Conservation (phyloP, 208 protist species). For the Crithidia sp. region DNA sequence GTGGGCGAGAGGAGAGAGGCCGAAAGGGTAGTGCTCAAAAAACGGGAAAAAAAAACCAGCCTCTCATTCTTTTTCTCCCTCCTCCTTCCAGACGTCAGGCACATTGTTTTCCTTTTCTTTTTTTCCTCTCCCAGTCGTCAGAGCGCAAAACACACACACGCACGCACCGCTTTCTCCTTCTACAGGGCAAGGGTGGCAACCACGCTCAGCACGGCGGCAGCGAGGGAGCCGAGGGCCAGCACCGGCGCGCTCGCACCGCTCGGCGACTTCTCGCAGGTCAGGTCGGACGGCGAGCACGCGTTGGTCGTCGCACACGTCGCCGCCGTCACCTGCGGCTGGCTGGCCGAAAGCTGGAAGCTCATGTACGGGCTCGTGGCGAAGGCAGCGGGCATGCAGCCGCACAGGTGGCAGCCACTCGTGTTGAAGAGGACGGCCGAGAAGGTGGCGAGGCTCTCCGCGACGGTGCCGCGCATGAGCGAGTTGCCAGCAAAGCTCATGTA, state of each 20-base stretch:
- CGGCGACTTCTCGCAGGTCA: constrained; percentile 7
- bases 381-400: constrained; percentile 36
- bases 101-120: too few species aligned
- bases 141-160: too few species aligned
- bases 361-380: constrained; percentile 16
- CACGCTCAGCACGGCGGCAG: constrained; percentile 14
- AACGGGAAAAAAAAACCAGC: too few species aligned
- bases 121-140: too few species aligned
- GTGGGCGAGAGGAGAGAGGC: too few species aligned
- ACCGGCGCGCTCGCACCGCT: constrained; percentile 5
- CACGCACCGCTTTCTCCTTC: background rate
- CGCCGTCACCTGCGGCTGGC: constrained; percentile 25
- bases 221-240: constrained; percentile 7
- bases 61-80: too few species aligned
- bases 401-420: constrained; percentile 30
- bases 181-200: constrained; percentile 11
- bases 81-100: too few species aligned
- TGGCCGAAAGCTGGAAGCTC: constrained; percentile 7
- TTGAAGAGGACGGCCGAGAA: constrained; percentile 29
- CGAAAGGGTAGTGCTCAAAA: too few species aligned
- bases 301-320: constrained; percentile 24
- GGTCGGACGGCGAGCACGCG: constrained; percentile 13
- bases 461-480: constrained; percentile 31
- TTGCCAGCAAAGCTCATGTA: constrained; percentile 33
- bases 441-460: constrained; percentile 31